Percentiles rank a stretch among this genome's conserved stretches.
phyloP scores from a whole-genome alignment of 2,329 filamentous ascomycete species.

The Beauveria caledonica region DNA sequence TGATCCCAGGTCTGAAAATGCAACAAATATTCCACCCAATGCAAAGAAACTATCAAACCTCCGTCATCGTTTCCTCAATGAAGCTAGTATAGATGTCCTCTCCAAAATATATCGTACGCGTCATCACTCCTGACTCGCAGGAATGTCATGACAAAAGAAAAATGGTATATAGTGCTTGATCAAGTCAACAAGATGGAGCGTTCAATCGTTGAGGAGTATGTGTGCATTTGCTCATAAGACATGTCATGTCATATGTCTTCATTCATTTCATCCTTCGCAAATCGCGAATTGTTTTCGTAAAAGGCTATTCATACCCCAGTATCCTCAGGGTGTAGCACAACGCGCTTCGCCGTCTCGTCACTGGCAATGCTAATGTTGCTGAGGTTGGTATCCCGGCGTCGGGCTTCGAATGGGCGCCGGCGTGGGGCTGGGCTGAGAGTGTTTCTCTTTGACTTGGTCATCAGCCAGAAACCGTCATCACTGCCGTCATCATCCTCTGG shows the following conservation, averaged over 20 bases:
- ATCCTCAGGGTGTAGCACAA: constrained; percentile 31
- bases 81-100: neutral
- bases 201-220: neutral
- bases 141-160: neutral
- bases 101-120: neutral
- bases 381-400: constrained; percentile 50
- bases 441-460: constrained; percentile 45
- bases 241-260: constrained; percentile 7
- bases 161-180: neutral
- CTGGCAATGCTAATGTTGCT: constrained; percentile 54
- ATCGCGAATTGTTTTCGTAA: neutral
- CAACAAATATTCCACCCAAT: constrained; percentile 6
- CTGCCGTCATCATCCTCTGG: constrained; percentile 43
- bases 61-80: neutral
- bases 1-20: constrained; percentile 1
- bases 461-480: constrained; percentile 46
- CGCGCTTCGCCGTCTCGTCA: constrained; percentile 56
- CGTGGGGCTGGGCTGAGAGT: constrained; percentile 18
- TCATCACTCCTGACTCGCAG: neutral
- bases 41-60: neutral
- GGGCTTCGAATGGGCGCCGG: constrained; percentile 27
- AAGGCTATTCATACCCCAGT: neutral
- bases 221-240: constrained; percentile 1
- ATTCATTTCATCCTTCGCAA: constrained; percentile 1
- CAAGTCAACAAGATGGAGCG: neutral